Percentiles rank a stretch among this genome's conserved stretches.
Evolutionary conservation across 2,329 filamentous ascomycete species (phyloP).

Genomic region (Botrytis hyacinthi): DNA sequence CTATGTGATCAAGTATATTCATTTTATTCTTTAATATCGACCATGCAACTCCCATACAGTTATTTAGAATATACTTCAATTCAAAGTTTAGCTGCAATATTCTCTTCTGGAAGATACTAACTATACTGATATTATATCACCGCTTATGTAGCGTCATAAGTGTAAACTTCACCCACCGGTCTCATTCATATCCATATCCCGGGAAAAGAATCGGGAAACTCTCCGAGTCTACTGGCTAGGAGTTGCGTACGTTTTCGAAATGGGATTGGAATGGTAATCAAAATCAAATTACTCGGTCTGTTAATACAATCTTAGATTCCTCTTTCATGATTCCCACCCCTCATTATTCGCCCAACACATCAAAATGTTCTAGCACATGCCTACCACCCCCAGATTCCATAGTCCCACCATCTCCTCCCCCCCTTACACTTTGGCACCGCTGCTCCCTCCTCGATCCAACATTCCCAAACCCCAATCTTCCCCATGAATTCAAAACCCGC

Average conservation of each 20-base stretch:
- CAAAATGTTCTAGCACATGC: background rate
- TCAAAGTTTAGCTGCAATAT: background rate
- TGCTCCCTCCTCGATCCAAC: background rate
- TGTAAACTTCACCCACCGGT: background rate
- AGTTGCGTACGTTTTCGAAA: background rate
- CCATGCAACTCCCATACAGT: background rate
- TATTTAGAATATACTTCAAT: background rate
- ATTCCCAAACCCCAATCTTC: background rate
- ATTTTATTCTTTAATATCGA: background rate
- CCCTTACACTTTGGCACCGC: background rate
- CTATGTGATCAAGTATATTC: background rate
- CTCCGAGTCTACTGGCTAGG: background rate
- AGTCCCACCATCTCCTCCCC: background rate
- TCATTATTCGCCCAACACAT: background rate
- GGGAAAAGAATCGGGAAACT: fast-evolving
- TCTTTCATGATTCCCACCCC: background rate
- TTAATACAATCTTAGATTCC: background rate
- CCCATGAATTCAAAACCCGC: background rate
- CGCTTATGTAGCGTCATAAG: background rate
- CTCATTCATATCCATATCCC: background rate
- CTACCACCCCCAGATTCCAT: background rate
- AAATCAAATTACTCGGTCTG: background rate
- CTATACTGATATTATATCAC: background rate
- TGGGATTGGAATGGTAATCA: background rate
- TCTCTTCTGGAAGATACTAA: background rate